A percentile compares a stretch with the other conserved stretches of the same genome.
Evolutionary conservation across 2,329 filamentous ascomycete genomes (phyloP).

Genomic region (Clonostachys sp.): DNA sequence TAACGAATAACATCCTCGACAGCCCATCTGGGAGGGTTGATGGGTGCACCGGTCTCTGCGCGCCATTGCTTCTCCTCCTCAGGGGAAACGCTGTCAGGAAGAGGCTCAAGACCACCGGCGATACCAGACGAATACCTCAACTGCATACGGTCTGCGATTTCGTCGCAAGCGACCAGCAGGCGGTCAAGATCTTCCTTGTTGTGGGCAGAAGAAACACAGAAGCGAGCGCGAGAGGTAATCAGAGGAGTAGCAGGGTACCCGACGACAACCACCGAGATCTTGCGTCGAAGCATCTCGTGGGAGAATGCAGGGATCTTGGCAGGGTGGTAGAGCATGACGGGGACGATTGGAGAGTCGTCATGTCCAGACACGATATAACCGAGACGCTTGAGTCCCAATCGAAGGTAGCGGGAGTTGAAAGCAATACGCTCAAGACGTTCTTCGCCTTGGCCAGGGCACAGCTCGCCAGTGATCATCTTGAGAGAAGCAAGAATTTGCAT

Average conservation of each 20-base stretch:
- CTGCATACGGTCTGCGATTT: conserved; percentile 87
- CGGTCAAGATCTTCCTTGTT: conserved; percentile 98
- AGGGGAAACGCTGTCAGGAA: conserved; percentile 64
- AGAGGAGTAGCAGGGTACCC: conserved; percentile 95
- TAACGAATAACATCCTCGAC: conserved; percentile 76
- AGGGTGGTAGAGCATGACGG: conserved; percentile 92
- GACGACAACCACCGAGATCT: conserved; percentile 95
- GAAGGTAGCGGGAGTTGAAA: conserved; percentile 98
- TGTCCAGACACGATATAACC: conserved; percentile 97
- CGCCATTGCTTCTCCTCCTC: conserved; percentile 70
- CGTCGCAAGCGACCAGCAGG: conserved; percentile 81
- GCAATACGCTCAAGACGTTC: conserved; percentile 93
- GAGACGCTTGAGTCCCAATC: conserved; percentile 91
- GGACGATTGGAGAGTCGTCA: conserved; percentile 96
- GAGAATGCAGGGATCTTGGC: conserved; percentile 98
- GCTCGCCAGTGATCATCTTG: conserved; percentile 82
- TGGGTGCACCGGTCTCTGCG: conserved; percentile 58
- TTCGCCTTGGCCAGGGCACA: conserved; percentile 86
- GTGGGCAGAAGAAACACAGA: conserved; percentile 93
- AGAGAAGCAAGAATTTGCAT: conserved; percentile 87
- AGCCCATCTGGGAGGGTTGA: conserved; percentile 75
- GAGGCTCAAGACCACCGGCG: conserved; percentile 77
- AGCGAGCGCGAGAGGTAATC: conserved; percentile 89
- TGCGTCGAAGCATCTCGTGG: conserved; percentile 96
- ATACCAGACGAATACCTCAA: conserved; percentile 97